Evolutionary conservation across 805 yeast species (phyloP).

Genomic region (Ascoidea asiatica): DNA sequence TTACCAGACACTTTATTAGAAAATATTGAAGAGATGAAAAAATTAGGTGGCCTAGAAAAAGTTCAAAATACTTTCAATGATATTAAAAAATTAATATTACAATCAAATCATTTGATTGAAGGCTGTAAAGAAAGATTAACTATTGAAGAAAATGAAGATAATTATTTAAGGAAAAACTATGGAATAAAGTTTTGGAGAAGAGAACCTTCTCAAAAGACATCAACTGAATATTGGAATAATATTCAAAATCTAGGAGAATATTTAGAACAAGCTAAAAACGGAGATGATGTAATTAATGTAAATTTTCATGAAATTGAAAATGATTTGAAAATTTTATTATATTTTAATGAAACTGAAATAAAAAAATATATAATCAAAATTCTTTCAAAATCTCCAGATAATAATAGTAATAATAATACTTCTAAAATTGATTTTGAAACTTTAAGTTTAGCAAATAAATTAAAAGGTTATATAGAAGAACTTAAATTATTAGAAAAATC

Average conservation of each 20-base stretch:
- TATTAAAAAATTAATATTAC: constrained; percentile 26
- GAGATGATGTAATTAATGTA: constrained; percentile 40
- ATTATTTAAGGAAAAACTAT: constrained; percentile 29
- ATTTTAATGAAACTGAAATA: constrained; percentile 17
- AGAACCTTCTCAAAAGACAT: constrained; percentile 29
- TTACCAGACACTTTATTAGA: constrained; percentile 45
- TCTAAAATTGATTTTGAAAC: constrained; percentile 12
- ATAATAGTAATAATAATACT: constrained; percentile 15
- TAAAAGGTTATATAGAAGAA: constrained; percentile 22
- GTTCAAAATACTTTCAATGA: constrained; percentile 31
- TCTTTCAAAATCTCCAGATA: constrained; percentile 20
- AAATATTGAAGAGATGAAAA: constrained; percentile 38
- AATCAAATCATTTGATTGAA: constrained; percentile 27
- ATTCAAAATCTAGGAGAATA: constrained; percentile 33
- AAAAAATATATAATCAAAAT: constrained; percentile 18
- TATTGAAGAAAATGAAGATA: constrained; percentile 44
- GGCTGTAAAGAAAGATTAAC: constrained; percentile 32
- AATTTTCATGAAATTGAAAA: constrained; percentile 37
- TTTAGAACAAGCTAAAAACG: constrained; percentile 40
- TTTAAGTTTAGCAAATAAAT: constrained; percentile 18
- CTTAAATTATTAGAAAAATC: constrained; percentile 14
- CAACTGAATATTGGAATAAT: constrained; percentile 23
- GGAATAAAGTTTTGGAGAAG: constrained; percentile 47
- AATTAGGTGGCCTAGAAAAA: constrained; percentile 35
- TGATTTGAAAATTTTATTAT: constrained; percentile 28